Conservation (phyloP, 805 yeast species). For the Candida broadrunensis region DNA sequence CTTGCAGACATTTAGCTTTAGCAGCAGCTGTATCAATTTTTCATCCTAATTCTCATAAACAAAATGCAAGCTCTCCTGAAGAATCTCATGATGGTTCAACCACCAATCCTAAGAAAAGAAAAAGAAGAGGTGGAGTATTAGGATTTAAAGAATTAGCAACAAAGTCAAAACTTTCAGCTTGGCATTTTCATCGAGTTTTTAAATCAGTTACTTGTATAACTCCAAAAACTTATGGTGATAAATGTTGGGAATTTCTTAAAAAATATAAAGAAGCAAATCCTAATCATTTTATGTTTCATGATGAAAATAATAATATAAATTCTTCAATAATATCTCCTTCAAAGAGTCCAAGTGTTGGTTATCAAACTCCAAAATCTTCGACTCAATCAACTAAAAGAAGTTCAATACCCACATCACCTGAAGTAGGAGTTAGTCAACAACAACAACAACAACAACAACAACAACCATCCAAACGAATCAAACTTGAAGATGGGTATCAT, state of each 20-base stretch:
- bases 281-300: neutral
- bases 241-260: conserved; percentile 63
- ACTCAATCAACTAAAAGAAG: neutral
- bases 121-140: conserved; percentile 73
- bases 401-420: neutral
- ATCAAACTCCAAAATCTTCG: neutral
- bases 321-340: neutral
- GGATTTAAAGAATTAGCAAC: conserved; percentile 88
- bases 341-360: neutral
- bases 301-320: neutral
- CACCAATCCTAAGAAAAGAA: conserved; percentile 29
- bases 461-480: neutral
- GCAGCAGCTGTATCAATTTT: conserved; percentile 60
- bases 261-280: conserved; percentile 16
- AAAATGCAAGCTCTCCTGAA: conserved; percentile 16
- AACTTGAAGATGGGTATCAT: neutral
- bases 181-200: conserved; percentile 93
- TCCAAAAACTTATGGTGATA: conserved; percentile 86
- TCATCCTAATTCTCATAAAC: conserved; percentile 18
- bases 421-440: neutral
- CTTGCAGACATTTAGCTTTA: conserved; percentile 78
- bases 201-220: conserved; percentile 83
- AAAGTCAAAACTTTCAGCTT: conserved; percentile 77
- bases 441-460: neutral
- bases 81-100: conserved; percentile 8